These are phyloP conservation scores for Fusarium falciforme DNA, from an alignment of 2,329 filamentous ascomycete species.

Conservation along the genomic window DNA sequence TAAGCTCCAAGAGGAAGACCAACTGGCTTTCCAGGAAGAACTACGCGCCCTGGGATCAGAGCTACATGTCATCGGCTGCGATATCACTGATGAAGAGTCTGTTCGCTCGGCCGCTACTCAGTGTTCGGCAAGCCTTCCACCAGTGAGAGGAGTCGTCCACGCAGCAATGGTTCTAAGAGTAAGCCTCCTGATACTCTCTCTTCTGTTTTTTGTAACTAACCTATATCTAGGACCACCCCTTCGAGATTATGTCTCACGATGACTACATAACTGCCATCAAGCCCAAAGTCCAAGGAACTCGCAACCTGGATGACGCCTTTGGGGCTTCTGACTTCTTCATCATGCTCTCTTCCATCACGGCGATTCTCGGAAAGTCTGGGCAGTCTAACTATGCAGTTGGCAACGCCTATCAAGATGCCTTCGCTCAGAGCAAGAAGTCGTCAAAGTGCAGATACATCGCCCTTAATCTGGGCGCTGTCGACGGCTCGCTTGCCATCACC, in stretches of 20 bases:
- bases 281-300: conserved; percentile 27
- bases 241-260: conserved; percentile 17
- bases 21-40: conserved; percentile 3
- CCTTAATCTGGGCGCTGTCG: conserved; percentile 19
- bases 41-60: conserved; percentile 3
- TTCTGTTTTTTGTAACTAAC: not conserved
- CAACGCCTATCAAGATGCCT: conserved; percentile 26
- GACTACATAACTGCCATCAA: conserved; percentile 19
- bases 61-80: conserved; percentile 8
- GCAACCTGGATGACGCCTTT: conserved; percentile 19
- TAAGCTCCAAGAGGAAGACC: conserved; percentile 4
- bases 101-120: conserved; percentile 2
- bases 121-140: conserved; percentile 10
- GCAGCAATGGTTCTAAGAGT: conserved; percentile 24
- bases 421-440: conserved; percentile 8
- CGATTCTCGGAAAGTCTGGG: conserved; percentile 22
- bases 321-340: conserved; percentile 28
- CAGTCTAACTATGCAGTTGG: conserved; percentile 22
- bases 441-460: conserved; percentile 19
- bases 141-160: conserved; percentile 20
- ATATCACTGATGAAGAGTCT: conserved; percentile 22
- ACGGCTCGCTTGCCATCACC: conserved; percentile 18
- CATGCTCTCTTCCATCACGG: conserved; percentile 24
- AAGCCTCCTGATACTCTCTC: not conserved
- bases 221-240: conserved; percentile 8